These are phyloP conservation scores for Melaleuca quinquenervia DNA, from an alignment of 345 rosid species.

Conservation along the genomic window DNA sequence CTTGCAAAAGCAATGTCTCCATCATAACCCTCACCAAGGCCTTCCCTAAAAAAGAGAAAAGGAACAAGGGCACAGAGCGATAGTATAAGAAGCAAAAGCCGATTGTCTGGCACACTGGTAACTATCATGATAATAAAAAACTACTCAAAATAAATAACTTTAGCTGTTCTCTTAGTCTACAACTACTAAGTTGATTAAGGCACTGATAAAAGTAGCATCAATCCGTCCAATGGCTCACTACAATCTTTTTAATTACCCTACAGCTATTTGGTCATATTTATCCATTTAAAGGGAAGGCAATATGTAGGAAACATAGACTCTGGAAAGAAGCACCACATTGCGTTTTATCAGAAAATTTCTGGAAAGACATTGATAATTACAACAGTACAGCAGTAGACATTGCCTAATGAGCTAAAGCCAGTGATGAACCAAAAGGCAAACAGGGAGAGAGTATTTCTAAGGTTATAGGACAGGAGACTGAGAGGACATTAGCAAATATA, in stretches of 20 bases:
- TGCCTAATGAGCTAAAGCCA: neutral
- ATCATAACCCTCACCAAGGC: slow-evolving; percentile 19
- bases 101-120: neutral
- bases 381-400: neutral
- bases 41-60: slow-evolving; percentile 58
- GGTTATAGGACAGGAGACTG: neutral
- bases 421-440: neutral
- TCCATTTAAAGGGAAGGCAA: neutral
- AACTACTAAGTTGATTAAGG: neutral
- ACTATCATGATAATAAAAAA: neutral
- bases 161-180: neutral
- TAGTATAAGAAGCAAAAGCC: neutral
- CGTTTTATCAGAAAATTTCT: neutral
- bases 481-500: neutral
- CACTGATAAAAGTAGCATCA: neutral
- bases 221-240: neutral
- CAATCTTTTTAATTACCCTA: neutral
- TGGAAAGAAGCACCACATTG: neutral
- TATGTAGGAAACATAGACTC: neutral
- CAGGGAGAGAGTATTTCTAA: neutral
- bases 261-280: neutral
- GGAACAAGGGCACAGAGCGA: neutral
- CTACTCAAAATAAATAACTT: neutral
- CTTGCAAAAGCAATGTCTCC: neutral
- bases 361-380: neutral